Evolutionary conservation across 2,329 filamentous ascomycete genomes (phyloP), one percentile per base, ranked within the genome.

Genomic region (Scopulariopsis brevicaulis): DNA sequence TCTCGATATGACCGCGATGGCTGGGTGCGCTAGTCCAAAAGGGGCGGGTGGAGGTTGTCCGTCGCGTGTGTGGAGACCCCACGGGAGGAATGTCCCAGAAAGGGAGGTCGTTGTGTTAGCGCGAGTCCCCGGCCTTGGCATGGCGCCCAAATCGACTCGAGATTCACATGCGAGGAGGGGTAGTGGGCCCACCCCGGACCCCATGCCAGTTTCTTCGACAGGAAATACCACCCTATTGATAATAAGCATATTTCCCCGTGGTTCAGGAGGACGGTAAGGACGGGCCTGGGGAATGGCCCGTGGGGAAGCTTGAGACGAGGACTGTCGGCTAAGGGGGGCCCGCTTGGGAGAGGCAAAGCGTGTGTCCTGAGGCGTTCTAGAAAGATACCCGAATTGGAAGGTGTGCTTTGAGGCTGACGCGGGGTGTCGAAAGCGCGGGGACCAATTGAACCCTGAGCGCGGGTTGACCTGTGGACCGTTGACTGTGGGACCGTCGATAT

Each of bases 341-440:
- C 4, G 5, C 18, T 43, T n/a, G 40, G 8, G 40, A 18, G 40
- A 15, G n/a, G 40, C 40, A n/a, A 15, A n/a, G 18, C 15, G 14
- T 46, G 40, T n/a, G 40, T 15, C 15, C 15, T 14, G 15, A 46
- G 18, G n/a, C 40, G 20, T 56, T 56, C 54, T 28, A 48, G 54
- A 56, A 56, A 14, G 46, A 25, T 56, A n/a, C 54, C 54, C 18
- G n/a, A 32, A 48, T 8, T 50, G 54, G 54, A 24, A 50, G 54
- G 37, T 48, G 54, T n/a, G 15, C 15, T 18, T 14, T 7, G 40
- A 18, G n/a, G 15, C 40, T 46, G 18, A 46, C 40, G 15, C 15
- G 18, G 28, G 28, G 28, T 32, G 28, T 32, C 28, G 28, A 4
- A 32, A 32, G 8, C 28, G 4, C 28, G 28, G 28, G 8, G 28